Evolutionary conservation across 306 rosid species (phyloP).

Genomic region (Crataegus laevigata): DNA sequence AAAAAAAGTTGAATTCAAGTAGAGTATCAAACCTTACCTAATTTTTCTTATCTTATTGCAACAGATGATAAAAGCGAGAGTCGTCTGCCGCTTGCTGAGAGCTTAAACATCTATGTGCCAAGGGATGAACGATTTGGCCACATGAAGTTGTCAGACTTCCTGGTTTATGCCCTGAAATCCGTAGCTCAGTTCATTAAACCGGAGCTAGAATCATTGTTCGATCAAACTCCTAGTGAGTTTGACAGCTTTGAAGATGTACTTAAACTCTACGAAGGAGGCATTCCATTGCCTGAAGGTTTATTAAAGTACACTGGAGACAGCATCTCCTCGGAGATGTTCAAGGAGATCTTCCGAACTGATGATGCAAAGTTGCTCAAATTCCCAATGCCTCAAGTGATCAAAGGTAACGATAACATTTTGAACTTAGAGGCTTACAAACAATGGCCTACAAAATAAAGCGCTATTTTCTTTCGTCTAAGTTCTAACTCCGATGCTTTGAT

Average conservation of each 20-base stretch:
- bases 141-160: conserved; percentile 77
- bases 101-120: conserved; percentile 77
- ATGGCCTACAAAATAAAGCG: background rate
- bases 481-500: background rate
- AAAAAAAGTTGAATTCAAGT: too few species aligned
- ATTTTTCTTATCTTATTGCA: background rate
- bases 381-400: conserved; percentile 66
- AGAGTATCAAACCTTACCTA: too few species aligned
- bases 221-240: conserved; percentile 57
- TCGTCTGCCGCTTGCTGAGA: conserved; percentile 35
- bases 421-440: background rate
- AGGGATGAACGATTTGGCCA: conserved; percentile 84
- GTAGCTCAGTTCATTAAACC: conserved; percentile 56
- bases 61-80: conserved; percentile 62
- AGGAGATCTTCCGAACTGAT: conserved; percentile 55
- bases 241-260: conserved; percentile 60
- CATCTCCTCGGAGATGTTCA: conserved; percentile 54
- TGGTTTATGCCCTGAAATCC: conserved; percentile 60
- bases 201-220: conserved; percentile 52
- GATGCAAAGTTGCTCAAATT: conserved; percentile 45
- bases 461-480: background rate
- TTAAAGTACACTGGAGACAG: conserved; percentile 34
- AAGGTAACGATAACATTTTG: conserved; percentile 32
- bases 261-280: conserved; percentile 65
- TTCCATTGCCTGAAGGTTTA: conserved; percentile 40